Evolutionary conservation across 73 alveolate genomes (phyloP), one percentile per base, ranked within the genome.

Genomic region (Paramecium primaurelia): DNA sequence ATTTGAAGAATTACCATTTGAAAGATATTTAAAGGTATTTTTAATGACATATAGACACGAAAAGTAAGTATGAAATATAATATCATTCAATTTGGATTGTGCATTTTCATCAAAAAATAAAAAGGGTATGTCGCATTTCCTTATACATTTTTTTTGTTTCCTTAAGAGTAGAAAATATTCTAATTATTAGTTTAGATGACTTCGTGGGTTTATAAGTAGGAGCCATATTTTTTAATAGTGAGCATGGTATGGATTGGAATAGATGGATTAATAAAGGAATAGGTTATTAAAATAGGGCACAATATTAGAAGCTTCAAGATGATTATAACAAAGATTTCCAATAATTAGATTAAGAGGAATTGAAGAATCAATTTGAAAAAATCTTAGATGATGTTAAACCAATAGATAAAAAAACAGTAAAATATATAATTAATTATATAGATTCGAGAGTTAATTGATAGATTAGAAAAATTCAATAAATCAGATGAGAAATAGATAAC

Each of bases 181-280:
- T 38, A 10, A 32, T 80, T 32, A 26, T 44, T 45, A 80, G 91
- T 80, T 80, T 38, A 47, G 91, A 80, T 80, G 91, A 44, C 22
- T 34, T 40, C 47, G 75, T 80, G n/a, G 91, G 91, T 45, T 80
- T 80, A 47, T 22, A 80, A 26, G 91, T 80, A 0, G 91, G 91
- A 11, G 71, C 91, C 2, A 18, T 80, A 26, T 45, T 32, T 28
- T 80, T 80, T 36, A 80, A 80, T 44, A 26, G 44, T 42, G 73
- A 80, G 26, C 44, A 80, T 80, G 91, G 91, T 5, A 80, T 80
- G 91, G 91, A 80, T 80, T 80, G 91, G 91, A 80, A 80, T 80
- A 80, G 91, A 47, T 80, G 91, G 91, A 80, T 80, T 49, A 80
- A 44, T 16, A 80, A 80, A 49, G 91, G 91, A 14, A 44, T 80